phyloP scores from a whole-genome alignment of 1,284 basidiomycete genomes.

The Pascua sp. region DNA sequence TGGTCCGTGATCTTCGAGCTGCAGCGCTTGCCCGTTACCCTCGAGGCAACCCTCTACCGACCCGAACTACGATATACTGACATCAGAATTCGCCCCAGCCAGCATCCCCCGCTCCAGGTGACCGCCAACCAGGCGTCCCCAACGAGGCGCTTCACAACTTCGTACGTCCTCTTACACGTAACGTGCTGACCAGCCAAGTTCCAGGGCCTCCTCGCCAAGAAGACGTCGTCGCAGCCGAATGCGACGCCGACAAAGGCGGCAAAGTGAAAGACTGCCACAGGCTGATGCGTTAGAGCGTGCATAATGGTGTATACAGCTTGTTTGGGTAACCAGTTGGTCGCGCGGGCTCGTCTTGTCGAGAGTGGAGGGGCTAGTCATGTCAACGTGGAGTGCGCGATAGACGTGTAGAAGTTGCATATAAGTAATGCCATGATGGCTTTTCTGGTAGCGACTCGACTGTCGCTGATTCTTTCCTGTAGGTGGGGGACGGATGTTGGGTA shows the following conservation, averaged over 20 bases:
- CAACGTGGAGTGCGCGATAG: background rate
- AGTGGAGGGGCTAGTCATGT: too few relatives aligned
- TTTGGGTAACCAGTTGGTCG: background rate
- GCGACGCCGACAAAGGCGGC: slow-evolving; percentile 18
- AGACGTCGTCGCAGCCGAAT: slow-evolving; percentile 11
- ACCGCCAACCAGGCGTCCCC: slow-evolving; percentile 22
- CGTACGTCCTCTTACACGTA: slow-evolving; percentile 24
- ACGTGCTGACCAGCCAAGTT: slow-evolving; percentile 27
- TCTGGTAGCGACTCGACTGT: background rate
- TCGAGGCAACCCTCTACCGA: too few relatives aligned
- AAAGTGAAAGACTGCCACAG: slow-evolving; percentile 4
- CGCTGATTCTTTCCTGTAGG: background rate
- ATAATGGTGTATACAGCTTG: background rate
- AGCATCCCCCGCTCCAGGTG: slow-evolving; percentile 10
- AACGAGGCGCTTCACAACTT: slow-evolving; percentile 50
- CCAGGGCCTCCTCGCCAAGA: slow-evolving; percentile 40
- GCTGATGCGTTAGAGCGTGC: background rate
- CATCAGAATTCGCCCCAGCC: slow-evolving; percentile 29
- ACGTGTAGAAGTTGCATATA: background rate
- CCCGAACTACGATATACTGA: background rate
- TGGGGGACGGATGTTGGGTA: background rate
- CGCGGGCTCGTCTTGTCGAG: too few relatives aligned
- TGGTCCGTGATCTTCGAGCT: too few relatives aligned
- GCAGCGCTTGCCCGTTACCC: too few relatives aligned
- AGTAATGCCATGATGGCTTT: background rate